Evolutionary conservation across 108 stramenopile species (phyloP), one percentile per base, ranked within the genome.

Genomic region (Skeletonema tropicum): DNA sequence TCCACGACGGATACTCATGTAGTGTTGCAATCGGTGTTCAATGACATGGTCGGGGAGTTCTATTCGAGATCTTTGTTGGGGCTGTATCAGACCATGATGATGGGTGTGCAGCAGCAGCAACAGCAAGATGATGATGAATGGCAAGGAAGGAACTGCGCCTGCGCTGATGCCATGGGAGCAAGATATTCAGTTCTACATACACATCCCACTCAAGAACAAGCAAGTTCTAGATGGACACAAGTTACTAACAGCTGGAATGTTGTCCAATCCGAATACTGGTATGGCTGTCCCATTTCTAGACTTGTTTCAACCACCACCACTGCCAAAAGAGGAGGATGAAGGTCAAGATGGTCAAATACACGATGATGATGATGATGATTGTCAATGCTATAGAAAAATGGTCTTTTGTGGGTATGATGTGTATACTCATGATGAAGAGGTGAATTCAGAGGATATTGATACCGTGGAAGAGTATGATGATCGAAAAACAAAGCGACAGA

Each of bases 21-120:
- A 4, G 64, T 80, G 11, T 60, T 88, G 13, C 82, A 85, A 60
- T 80, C 72, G 11, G 7, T 73, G 23, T 84, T 83, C 57, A 86
- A 83, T 76, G 72, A 76, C 32, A 88, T 88, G 87, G 67, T 88
- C 29, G 87, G 87, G 1, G 87, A 88, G 33, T 88, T 88, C 46
- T 88, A 88, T 60, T 36, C 81, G 5, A 35, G 81, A 12, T 68
- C 81, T 2, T 58, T 82, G 23, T 23, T 82, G 9, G 39, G 41
- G 30, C 48, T 82, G 9, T 57, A 72, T 62, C 52, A 39, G 33
- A 57, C 72, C 12, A 82, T 82, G 81, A 68, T 48, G 21, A 26
- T 30, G 26, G 29, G 14, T 52, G 10, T 29, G 1, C 14, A 35
- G 15, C 14, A 63, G 12, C 31, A 31, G 62, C 6, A 64, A 12